Percentiles rank a stretch among this genome's conserved stretches.
phyloP scores from a whole-genome alignment of 2,329 filamentous ascomycete genomes.

The Colletotrichum australisinense region DNA sequence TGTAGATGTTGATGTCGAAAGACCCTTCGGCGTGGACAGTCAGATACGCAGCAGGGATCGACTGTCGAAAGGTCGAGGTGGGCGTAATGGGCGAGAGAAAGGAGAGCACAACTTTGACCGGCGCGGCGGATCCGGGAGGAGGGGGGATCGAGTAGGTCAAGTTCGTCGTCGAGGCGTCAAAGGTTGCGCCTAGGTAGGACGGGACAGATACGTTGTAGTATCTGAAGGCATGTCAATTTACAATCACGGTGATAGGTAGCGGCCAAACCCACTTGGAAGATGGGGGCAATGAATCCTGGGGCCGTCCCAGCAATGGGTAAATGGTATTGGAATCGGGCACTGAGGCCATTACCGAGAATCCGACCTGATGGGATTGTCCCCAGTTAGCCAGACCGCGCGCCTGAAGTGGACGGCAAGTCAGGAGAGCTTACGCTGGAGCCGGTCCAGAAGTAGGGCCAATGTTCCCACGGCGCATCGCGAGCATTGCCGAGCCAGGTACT shows the following conservation, averaged over 20 bases:
- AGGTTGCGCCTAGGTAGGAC: conserved; percentile 56
- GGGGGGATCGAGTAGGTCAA: conserved; percentile 57
- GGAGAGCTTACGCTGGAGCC: conserved; percentile 65
- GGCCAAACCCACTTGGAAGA: conserved; percentile 38
- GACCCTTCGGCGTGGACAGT: conserved; percentile 76
- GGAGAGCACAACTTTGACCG: conserved; percentile 56
- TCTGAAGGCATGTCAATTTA: conserved; percentile 20
- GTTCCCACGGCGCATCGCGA: conserved; percentile 79
- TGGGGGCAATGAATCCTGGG: conserved; percentile 58
- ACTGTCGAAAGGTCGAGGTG: conserved; percentile 82
- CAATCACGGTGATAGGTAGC: neutral
- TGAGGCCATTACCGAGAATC: conserved; percentile 62
- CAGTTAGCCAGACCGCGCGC: conserved; percentile 32
- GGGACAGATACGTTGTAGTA: conserved; percentile 55
- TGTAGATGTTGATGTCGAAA: conserved; percentile 72
- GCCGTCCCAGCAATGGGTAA: conserved; percentile 63
- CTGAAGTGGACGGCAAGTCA: neutral
- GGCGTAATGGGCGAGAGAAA: conserved; percentile 84
- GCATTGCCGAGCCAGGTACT: conserved; percentile 74
- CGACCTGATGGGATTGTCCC: conserved; percentile 47
- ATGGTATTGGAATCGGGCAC: conserved; percentile 54
- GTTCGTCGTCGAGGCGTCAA: conserved; percentile 62
- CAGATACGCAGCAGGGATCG: conserved; percentile 85
- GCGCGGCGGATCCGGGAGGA: conserved; percentile 40
- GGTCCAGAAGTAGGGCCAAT: conserved; percentile 90